Base-by-base conservation (phyloP, 2,329 filamentous ascomycete genomes). In the Xylaria sp. region DNA sequence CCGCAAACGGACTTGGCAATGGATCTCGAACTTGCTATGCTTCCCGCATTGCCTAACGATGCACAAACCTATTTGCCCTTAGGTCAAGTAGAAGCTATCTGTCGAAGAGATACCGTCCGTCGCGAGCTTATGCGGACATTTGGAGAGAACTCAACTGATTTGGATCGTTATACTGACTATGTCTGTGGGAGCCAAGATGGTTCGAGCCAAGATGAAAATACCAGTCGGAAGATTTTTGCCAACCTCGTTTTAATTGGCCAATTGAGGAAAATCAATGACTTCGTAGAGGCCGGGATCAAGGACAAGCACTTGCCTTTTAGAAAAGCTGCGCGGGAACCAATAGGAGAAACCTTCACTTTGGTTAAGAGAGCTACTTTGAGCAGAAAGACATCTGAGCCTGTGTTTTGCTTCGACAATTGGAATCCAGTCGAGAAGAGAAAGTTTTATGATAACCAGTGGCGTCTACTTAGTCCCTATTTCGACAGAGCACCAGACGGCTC, bases 251-350 rank as follows among this genome's bases (percentile, higher is more conserved):
- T 67, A 3, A 70, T 64, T 9, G 15, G 8, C 15, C 41, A 61
- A n/a, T 13, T 65, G 10, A 1, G 52, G 7, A 50, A 10, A 28
- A 70, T 70, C 9, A 51, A 57, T 15, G 39, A 52, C 39, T 68
- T 70, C n/a, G n/a, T 62, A 3, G 23, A 61, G 13, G 51, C 39
- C 2, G 61, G 51, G 1, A 67, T 70, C 23, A 67, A 60, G 51
- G 68, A 70, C n/a, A 59, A 48, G 23, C 54, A 70, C 52, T 55
- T 70, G 2, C 68, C 68, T 13, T 68, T 70, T n/a, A 60, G 55
- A 25, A 70, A 64, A 25, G 6, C 4, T 44, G 4, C 18, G 3
- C 23, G 23, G 18, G 51, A 56, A 6, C 20, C 12, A 10, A 9
- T 2, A 4, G n/a, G 25, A 13, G 56, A 56, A 6, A 15, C 20